phyloP scores from a whole-genome alignment of 2,329 filamentous ascomycete species.

The Westerdykella sp. region DNA sequence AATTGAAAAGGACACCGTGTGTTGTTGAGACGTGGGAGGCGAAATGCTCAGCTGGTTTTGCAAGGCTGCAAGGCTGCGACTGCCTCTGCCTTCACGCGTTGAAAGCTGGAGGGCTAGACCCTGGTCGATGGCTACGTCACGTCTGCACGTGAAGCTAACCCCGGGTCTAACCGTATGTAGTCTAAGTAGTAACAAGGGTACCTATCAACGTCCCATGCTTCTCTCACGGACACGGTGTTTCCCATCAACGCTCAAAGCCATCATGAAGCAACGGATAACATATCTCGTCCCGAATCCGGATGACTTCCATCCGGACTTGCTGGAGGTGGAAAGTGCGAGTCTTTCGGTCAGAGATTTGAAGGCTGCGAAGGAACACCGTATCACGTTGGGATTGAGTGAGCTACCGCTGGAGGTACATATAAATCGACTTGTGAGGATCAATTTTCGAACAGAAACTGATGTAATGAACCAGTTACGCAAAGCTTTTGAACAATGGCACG shows the following conservation, averaged over 20 bases:
- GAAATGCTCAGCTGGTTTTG: not conserved
- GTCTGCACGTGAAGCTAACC: not conserved
- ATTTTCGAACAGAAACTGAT: slow-evolving; percentile 3
- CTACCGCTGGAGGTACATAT: slow-evolving; percentile 57
- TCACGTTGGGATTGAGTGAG: slow-evolving; percentile 68
- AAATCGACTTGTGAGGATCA: not conserved
- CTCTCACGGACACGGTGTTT: not conserved
- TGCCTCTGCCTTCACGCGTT: not conserved
- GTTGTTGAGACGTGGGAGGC: not conserved
- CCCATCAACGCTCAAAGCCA: not conserved
- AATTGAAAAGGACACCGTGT: slow-evolving; percentile 23
- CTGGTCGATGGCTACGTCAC: slow-evolving; percentile 15
- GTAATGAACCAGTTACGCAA: slow-evolving; percentile 47
- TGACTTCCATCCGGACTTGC: slow-evolving; percentile 56
- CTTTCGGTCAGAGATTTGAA: slow-evolving; percentile 55
- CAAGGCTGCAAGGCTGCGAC: not conserved
- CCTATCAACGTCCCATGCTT: not conserved
- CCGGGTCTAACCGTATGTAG: not conserved
- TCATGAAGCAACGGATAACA: slow-evolving; percentile 73
- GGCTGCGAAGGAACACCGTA: slow-evolving; percentile 69
- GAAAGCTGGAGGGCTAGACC: not conserved
- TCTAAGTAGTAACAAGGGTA: not conserved
- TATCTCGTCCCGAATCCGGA: slow-evolving; percentile 63
- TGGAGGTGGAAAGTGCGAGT: slow-evolving; percentile 51
- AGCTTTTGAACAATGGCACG: slow-evolving; percentile 58